phyloP scores from a whole-genome alignment of 2,329 filamentous ascomycete species.

The Ophiocordyceps australis region DNA sequence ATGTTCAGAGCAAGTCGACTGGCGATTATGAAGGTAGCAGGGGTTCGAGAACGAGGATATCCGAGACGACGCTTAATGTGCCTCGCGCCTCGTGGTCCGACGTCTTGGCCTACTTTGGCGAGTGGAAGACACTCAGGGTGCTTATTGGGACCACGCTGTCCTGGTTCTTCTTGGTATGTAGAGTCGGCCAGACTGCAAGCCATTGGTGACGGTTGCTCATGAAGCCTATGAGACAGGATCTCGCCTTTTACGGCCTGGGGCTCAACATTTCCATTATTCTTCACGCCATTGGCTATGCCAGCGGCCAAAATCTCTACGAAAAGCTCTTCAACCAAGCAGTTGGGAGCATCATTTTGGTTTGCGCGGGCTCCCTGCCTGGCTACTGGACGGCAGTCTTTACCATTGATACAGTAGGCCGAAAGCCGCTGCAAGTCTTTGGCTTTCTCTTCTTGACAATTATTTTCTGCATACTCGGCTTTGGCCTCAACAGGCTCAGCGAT shows the following conservation, averaged over 20 bases:
- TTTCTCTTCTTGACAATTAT: constrained; percentile 42
- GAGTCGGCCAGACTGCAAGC: too few relatives aligned
- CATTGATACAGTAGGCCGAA: constrained; percentile 60
- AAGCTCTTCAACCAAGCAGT: constrained; percentile 55
- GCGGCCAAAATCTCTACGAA: constrained; percentile 44
- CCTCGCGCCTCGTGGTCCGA: constrained; percentile 56
- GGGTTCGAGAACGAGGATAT: constrained; percentile 31
- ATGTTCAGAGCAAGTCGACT: constrained; percentile 27
- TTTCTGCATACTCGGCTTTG: constrained; percentile 45
- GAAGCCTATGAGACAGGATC: constrained; percentile 27
- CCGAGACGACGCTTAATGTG: constrained; percentile 35
- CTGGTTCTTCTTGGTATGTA: constrained; percentile 54
- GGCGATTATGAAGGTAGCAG: constrained; percentile 27
- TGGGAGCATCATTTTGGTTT: constrained; percentile 60
- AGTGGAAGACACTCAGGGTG: constrained; percentile 53
- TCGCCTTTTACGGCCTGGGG: constrained; percentile 51
- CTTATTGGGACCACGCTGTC: constrained; percentile 61
- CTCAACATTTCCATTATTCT: constrained; percentile 63
- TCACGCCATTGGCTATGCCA: constrained; percentile 51
- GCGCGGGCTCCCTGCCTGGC: constrained; percentile 60
- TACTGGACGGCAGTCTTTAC: constrained; percentile 63
- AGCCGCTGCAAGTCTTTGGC: constrained; percentile 51
- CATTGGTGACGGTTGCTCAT: background rate
- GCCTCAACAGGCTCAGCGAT: constrained; percentile 27
- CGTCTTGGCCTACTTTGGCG: constrained; percentile 45